Evolutionary conservation across 139 green algal genomes (phyloP), one percentile per base, ranked within the genome.

Genomic region (Tetradesmus obliquus): DNA sequence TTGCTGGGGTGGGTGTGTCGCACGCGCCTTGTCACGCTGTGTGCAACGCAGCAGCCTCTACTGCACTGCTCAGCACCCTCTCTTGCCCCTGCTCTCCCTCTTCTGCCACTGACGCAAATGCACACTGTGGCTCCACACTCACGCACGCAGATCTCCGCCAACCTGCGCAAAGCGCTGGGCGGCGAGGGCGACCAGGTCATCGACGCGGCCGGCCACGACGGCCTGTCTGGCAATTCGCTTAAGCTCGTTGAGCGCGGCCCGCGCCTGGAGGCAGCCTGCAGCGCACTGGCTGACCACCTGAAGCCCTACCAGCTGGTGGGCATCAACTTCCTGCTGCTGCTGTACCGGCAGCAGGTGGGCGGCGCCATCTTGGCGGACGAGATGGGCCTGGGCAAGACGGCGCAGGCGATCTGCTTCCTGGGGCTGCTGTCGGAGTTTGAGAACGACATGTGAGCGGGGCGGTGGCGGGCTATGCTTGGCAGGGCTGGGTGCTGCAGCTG

Each of bases 261-360:
- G 55, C 79, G 88, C 32, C 87, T 95, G 81, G 80, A 91, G 13
- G 83, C 90, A 0, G 93, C 93, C 62, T 93, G 88, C 76, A 83
- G 90, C 22, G 85, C 94, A 45, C 83, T 94, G 13, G 93, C 94
- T 2, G 87, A 69, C 3, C 92, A 91, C 51, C 93, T 99, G 22
- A 99, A 99, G 91, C 95, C 95, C 9, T 99, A 99, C 95, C 97
- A 99, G 95, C 86, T 99, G 53, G 96, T 99, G 3, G 97, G 98
- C 72, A 96, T 99, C 82, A 99, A 99, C 93, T 99, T 98, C 93
- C 94, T 99, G 84, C 92, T 98, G 93, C 94, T 99, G 86, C 95
- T 99, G 53, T 93, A 97, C 83, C 91, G 94, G 45, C 92, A 94
- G 81, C 83, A 93, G 80, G 89, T 95, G 10, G 95, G 94, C 60